Conservation (phyloP, 2,329 filamentous ascomycete species). For the Alternaria brassicae region DNA sequence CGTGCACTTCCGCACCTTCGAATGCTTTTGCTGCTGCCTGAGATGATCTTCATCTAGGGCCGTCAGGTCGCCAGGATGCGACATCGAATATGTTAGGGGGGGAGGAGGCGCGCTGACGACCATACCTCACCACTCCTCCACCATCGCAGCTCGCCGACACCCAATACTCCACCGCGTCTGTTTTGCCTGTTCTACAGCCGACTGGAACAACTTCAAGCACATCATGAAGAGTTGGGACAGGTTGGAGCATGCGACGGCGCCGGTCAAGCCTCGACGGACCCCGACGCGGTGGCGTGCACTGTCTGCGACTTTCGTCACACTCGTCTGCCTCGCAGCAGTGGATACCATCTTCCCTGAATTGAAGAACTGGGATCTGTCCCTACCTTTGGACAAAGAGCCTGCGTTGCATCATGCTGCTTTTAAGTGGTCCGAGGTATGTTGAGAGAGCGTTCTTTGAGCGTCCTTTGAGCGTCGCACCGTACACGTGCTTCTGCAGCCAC, state of each 20-base stretch:
- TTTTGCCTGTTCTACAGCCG: conserved; percentile 3
- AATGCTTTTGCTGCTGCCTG: conserved; percentile 14
- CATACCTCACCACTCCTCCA: conserved; percentile 10
- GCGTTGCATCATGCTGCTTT: conserved; percentile 15
- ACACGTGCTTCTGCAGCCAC: conserved; percentile 11
- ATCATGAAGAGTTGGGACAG: conserved; percentile 35
- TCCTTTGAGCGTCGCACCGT: conserved; percentile 6
- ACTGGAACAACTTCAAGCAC: conserved; percentile 2
- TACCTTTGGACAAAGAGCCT: conserved; percentile 2
- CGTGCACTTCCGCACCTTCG: conserved; percentile 1
- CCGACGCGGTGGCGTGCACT: conserved; percentile 18
- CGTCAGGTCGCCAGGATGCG: neutral
- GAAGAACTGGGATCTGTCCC: conserved; percentile 14
- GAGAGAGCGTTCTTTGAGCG: conserved; percentile 7
- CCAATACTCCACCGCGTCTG: conserved; percentile 4
- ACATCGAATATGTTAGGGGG: neutral
- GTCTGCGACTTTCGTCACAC: conserved; percentile 24
- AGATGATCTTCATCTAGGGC: conserved; percentile 3
- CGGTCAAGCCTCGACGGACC: conserved; percentile 18
- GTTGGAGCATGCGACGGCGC: conserved; percentile 13
- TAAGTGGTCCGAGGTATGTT: conserved; percentile 35
- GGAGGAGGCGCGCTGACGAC: conserved; percentile 7
- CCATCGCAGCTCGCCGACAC: conserved; percentile 1
- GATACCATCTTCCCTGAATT: conserved; percentile 27
- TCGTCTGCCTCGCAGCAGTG: conserved; percentile 27